A percentile compares a stretch with the other conserved stretches of the same genome.
phyloP scores from a whole-genome alignment of 768 basidiomycete genomes.

The Tylopilus vinaceipallidus region DNA sequence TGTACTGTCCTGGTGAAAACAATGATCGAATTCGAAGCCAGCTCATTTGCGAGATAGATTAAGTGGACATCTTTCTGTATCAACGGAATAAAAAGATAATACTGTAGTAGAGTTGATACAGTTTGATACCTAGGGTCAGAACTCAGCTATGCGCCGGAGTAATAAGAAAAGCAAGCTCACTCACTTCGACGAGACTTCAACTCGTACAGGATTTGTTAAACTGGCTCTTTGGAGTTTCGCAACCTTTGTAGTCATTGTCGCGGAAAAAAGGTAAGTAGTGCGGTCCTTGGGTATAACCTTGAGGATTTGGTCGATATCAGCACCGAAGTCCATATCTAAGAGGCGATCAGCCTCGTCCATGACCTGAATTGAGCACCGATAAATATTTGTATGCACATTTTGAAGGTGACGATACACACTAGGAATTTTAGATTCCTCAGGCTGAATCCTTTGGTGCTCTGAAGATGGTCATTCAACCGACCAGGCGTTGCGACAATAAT shows the following conservation, averaged over 20 bases:
- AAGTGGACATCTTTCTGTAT: conserved; percentile 91
- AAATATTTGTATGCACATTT: background rate
- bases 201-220: conserved; percentile 86
- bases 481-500: conserved; percentile 95
- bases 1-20: conserved; percentile 96
- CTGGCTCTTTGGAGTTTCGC: conserved; percentile 94
- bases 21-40: conserved; percentile 92
- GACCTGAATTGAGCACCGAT: conserved; percentile 53
- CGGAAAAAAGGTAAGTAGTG: conserved; percentile 94
- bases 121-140: conserved; percentile 78
- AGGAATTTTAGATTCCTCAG: conserved; percentile 83
- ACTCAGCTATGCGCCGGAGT: background rate
- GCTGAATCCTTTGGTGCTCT: conserved; percentile 96
- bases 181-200: conserved; percentile 92
- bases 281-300: conserved; percentile 94
- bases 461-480: conserved; percentile 87
- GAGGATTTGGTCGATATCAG: conserved; percentile 93
- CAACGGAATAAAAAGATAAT: conserved; percentile 92
- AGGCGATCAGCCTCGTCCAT: conserved; percentile 96
- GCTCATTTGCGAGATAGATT: conserved; percentile 81
- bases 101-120: conserved; percentile 90
- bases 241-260: conserved; percentile 98
- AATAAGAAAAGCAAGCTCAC: conserved; percentile 22
- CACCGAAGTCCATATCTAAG: conserved; percentile 95
- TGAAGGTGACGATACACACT: conserved; percentile 43